Evolutionary conservation across 257 asterid species (phyloP), one percentile per base, ranked within the genome.

Genomic region (Solanum tarijense): DNA sequence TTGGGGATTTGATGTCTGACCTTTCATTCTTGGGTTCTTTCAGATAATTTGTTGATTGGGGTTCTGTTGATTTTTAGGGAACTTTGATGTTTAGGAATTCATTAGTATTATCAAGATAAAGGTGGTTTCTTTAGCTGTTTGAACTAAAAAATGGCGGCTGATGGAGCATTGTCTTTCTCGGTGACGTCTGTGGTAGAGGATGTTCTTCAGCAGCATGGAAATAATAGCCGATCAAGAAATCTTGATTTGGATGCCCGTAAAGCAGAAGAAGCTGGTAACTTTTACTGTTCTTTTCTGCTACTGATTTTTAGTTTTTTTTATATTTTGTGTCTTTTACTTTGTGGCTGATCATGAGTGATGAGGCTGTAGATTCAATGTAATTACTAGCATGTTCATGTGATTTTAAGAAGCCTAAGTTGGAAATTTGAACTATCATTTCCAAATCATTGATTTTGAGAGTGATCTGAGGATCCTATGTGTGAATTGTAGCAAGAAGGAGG

Each of bases 261-360:
- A 90, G 98, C 98, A n/a, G 98, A 94, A 84, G 99, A 94, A 94
- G 97, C 97, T 60, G 99, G 99, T 97, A 94, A 89, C 6, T 84
- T 52, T 48, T 58, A 58, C 12, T 58, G 66, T 58, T 20, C 66
- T 58, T 58, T 58, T 8, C 66, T 38, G 12, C 23, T 71, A 20
- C 84, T 32, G 23, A 32, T 25, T 27, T 36, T 14, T 23, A 52
- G 23, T 7, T 21, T 82, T 5, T 43, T 43, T 43, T 0, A n/a
- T 4, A 58, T 41, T 82, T 58, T 82, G 12, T 18, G 29, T 48
- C 29, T 5, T 81, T 46, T 81, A 43, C 21, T 81, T 48, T 81
- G 43, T 29, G 69, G 86, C 20, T 82, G 71, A 82, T 52, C 71
- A 82, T 29, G 2, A 29, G 31, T 52, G 21, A 48, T 82, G 55